Base-by-base conservation (phyloP, 257 asterid species). In the Osmanthus fragrans region DNA sequence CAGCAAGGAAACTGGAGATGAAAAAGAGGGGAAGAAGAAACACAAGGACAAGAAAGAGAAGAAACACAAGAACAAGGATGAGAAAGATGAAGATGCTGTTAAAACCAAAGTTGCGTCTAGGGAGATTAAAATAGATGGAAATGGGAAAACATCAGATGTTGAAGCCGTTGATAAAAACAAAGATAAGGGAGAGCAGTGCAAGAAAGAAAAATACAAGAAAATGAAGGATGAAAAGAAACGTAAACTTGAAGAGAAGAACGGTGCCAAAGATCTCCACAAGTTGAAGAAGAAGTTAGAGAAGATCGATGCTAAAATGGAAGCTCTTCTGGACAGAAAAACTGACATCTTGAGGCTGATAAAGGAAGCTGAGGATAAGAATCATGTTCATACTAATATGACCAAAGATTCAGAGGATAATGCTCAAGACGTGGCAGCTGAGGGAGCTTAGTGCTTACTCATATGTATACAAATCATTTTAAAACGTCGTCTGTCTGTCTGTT, bases 221-320 rank as follows among this genome's bases (percentile, higher is more conserved):
- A 75, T 32, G 8, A 91, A 86, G 81, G 89, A 82, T 16, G 94
- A 82, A 74, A 92, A 89, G 91, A 90, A 88, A 81, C 75, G 34
- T 7, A 84, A 87, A 37, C 69, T 58, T 8, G 86, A 86, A 70
- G 89, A 86, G 74, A 90, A 90, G 82, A 73, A 80, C 51, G 75
- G 77, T 51, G 75, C 74, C 42, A 76, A 79, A 29, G 86, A 84
- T 77, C 76, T 89, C 2, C 85, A 54, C 70, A 90, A 82, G 78
- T 85, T 92, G 85, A 87, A 88, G 77, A 81, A 47, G 65, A 88
- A 86, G 84, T 75, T 92, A 25, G 94, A 88, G 78, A 89, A 83
- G 72, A 71, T 92, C 64, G 68, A 92, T 39, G 79, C 47, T 9
- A 90, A 88, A 83, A 85, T 90, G 19, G 85, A 84, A 63, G 11